These are phyloP conservation scores for Chaetothyriales sp. DNA, from an alignment of 2,329 filamentous ascomycete genomes.

Conservation along the genomic window DNA sequence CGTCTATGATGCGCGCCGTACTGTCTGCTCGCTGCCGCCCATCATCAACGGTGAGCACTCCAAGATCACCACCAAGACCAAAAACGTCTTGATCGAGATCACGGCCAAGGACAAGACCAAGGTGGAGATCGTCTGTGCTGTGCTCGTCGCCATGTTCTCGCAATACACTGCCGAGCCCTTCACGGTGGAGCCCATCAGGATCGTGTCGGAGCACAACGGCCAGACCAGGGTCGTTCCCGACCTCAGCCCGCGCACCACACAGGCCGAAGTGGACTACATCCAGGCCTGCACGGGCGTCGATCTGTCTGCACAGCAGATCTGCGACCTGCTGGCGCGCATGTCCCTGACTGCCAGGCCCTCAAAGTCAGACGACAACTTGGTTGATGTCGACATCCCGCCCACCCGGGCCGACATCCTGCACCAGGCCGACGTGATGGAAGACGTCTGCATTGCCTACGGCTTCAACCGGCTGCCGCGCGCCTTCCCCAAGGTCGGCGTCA, in stretches of 20 bases:
- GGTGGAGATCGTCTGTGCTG: slow-evolving; percentile 87
- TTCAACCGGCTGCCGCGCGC: slow-evolving; percentile 90
- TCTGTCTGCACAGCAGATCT: slow-evolving; percentile 61
- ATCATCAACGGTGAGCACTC: slow-evolving; percentile 97
- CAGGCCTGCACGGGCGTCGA: slow-evolving; percentile 80
- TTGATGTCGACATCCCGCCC: slow-evolving; percentile 72
- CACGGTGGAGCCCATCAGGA: slow-evolving; percentile 85
- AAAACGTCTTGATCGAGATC: slow-evolving; percentile 92
- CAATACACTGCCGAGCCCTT: slow-evolving; percentile 77
- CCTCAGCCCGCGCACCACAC: slow-evolving; percentile 59
- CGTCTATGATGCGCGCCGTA: slow-evolving; percentile 77
- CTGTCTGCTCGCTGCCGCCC: slow-evolving; percentile 83
- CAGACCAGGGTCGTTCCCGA: slow-evolving; percentile 70
- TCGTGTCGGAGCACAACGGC: slow-evolving; percentile 81
- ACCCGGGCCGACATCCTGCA: slow-evolving; percentile 91
- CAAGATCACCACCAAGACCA: slow-evolving; percentile 84
- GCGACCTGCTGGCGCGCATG: slow-evolving; percentile 76
- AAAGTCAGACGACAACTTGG: slow-evolving; percentile 50
- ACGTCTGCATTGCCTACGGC: slow-evolving; percentile 89
- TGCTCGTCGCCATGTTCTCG: slow-evolving; percentile 95
- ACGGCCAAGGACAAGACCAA: slow-evolving; percentile 94
- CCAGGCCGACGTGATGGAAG: slow-evolving; percentile 97
- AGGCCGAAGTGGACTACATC: slow-evolving; percentile 83
- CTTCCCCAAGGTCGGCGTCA: slow-evolving; percentile 73
- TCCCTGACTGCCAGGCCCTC: slow-evolving; percentile 70